phyloP scores from a whole-genome alignment of 106 monocot genomes.

The Acanthochlamys bracteata region DNA sequence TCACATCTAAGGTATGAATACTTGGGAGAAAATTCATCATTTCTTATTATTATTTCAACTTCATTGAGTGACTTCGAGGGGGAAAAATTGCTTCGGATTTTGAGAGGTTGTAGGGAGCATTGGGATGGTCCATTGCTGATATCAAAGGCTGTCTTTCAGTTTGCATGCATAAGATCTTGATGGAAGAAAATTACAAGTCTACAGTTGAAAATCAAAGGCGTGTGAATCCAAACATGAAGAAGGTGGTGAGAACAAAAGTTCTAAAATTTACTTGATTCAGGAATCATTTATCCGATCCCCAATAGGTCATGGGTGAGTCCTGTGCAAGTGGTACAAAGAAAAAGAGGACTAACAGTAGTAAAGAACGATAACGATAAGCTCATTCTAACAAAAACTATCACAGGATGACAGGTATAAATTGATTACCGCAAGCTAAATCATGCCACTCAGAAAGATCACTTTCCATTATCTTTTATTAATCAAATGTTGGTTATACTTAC shows the following conservation, averaged over 20 bases:
- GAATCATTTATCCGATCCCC: slow-evolving; percentile 2
- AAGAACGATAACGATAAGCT: slow-evolving; percentile 1
- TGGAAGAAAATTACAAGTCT: neutral
- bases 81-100: neutral
- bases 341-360: neutral
- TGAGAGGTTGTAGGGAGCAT: neutral
- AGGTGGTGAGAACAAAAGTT: neutral
- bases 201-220: neutral
- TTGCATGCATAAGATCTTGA: neutral
- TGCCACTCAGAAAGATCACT: slow-evolving; percentile 7
- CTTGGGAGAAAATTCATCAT: neutral
- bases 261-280: neutral
- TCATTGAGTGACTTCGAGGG: neutral
- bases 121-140: slow-evolving; percentile 1
- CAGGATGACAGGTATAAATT: slow-evolving; percentile 9
- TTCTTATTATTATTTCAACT: neutral
- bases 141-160: neutral
- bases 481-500: slow-evolving; percentile 9
- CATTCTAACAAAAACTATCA: neutral
- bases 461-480: slow-evolving; percentile 9
- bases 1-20: neutral
- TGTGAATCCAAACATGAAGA: neutral
- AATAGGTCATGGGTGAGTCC: neutral
- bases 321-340: neutral
- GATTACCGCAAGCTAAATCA: slow-evolving; percentile 3